Evolutionary conservation across 179 eudicot species (phyloP).

Genomic region (Silene vulgaris): DNA sequence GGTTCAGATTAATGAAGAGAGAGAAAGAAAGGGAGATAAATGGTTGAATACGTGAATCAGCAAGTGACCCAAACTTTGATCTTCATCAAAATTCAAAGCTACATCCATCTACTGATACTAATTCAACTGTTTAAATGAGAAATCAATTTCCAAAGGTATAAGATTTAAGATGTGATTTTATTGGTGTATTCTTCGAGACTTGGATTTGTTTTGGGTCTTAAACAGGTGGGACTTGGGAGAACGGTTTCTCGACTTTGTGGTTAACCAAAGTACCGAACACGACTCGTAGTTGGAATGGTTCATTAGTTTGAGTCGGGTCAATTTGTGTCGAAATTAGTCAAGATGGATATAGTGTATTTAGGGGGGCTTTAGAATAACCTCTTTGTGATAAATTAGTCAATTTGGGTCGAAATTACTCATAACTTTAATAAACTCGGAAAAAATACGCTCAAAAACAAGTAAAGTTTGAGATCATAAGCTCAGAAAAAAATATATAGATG

Average conservation of each 20-base stretch:
- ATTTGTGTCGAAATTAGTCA: too few species aligned
- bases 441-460: too few species aligned
- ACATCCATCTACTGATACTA: conserved; percentile 1
- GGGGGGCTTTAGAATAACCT: too few species aligned
- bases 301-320: neutral
- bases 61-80: neutral
- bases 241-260: conserved; percentile 6
- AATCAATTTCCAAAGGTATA: neutral
- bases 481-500: too few species aligned
- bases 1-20: conserved; percentile 12
- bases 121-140: neutral
- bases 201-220: neutral
- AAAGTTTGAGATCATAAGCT: too few species aligned
- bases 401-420: too few species aligned
- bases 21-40: neutral
- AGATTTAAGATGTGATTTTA: conserved; percentile 10
- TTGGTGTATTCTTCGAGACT: conserved; percentile 7
- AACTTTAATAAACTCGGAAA: too few species aligned
- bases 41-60: neutral
- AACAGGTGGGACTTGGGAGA: neutral
- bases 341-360: too few species aligned
- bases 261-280: conserved; percentile 8
- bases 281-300: neutral
- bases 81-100: conserved; percentile 9
- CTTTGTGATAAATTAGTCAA: too few species aligned